Evolutionary conservation across 1,284 basidiomycete genomes (phyloP).

Genomic region (Microbotryum scabiosae): DNA sequence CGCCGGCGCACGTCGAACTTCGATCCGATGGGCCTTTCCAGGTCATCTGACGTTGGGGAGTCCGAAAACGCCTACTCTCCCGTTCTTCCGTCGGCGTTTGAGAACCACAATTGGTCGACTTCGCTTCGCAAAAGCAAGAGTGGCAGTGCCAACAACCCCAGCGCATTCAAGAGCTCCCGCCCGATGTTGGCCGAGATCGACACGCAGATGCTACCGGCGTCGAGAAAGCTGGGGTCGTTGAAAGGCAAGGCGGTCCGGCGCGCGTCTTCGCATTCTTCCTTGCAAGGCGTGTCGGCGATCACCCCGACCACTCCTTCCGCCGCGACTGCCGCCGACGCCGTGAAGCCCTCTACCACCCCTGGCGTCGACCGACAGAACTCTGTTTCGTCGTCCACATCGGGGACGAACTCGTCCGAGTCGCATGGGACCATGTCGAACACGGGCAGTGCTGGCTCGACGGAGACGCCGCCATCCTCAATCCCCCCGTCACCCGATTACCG

Average conservation of each 20-base stretch:
- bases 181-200: slow-evolving; percentile 19
- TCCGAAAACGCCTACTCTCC: neutral
- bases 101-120: slow-evolving; percentile 16
- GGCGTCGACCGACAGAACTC: slow-evolving; percentile 30
- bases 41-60: neutral
- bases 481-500: slow-evolving; percentile 24
- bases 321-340: neutral
- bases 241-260: neutral
- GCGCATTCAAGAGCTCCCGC: neutral
- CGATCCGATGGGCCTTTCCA: slow-evolving; percentile 11
- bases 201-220: slow-evolving; percentile 7
- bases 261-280: slow-evolving; percentile 16
- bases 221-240: slow-evolving; percentile 1
- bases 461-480: slow-evolving; percentile 27
- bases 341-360: neutral
- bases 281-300: neutral
- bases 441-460: slow-evolving; percentile 1
- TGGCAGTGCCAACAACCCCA: neutral
- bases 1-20: slow-evolving; percentile 17
- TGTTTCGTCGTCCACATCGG: slow-evolving; percentile 24
- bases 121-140: slow-evolving; percentile 17
- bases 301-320: neutral
- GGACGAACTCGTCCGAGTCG: slow-evolving; percentile 14
- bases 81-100: neutral
- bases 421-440: slow-evolving; percentile 1